phyloP scores from a whole-genome alignment of 257 asterid species.

The Scutellaria baicalensis region DNA sequence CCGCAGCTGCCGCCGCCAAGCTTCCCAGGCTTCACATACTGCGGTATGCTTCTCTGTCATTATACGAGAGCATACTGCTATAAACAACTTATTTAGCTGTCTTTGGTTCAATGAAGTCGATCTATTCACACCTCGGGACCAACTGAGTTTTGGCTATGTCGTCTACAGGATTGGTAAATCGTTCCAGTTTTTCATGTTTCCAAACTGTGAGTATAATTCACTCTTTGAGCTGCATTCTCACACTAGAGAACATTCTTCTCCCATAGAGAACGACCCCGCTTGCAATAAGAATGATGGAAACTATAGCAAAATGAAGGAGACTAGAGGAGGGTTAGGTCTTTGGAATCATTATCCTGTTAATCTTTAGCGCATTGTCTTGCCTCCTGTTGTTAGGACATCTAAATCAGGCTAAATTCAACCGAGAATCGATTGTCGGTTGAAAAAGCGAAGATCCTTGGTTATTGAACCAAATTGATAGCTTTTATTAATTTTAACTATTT shows the following conservation, averaged over 20 bases:
- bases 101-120: slow-evolving; percentile 97
- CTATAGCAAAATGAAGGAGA: slow-evolving; percentile 53
- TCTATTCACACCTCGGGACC: slow-evolving; percentile 94
- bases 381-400: slow-evolving; percentile 72
- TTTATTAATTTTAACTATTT: no score
- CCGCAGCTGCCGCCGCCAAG: no score
- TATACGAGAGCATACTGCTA: slow-evolving; percentile 75
- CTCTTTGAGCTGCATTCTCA: slow-evolving; percentile 79
- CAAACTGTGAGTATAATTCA: slow-evolving; percentile 89
- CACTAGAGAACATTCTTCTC: slow-evolving; percentile 88
- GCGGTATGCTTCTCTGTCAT: no score
- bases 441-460: no score
- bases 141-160: slow-evolving; percentile 91
- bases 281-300: no score
- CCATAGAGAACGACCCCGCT: slow-evolving; percentile 59
- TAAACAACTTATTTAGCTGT: slow-evolving; percentile 80
- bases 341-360: slow-evolving; percentile 91
- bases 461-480: no score
- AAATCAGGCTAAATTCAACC: slow-evolving; percentile 55
- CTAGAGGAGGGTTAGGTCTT: slow-evolving; percentile 87
- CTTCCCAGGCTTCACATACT: no score
- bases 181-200: slow-evolving; percentile 78
- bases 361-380: slow-evolving; percentile 66
- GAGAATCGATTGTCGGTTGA: no score
- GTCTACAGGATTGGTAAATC: slow-evolving; percentile 61